These are phyloP conservation scores for Neovahlkampfia damariscottae DNA, from an alignment of 78 protist genomes.

Conservation along the genomic window DNA sequence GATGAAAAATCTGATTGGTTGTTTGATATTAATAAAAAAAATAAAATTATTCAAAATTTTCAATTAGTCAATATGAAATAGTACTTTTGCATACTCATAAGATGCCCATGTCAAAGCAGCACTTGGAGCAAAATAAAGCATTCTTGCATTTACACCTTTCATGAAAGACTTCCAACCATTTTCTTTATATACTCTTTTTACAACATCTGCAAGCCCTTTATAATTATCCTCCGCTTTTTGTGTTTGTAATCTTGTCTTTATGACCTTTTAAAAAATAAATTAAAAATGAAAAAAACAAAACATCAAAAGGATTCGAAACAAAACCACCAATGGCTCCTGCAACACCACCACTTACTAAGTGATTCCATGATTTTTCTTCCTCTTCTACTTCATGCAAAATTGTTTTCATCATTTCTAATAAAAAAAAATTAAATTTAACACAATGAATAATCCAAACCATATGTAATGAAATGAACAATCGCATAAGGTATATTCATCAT, in stretches of 20 bases:
- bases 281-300: conserved; percentile 9
- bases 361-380: conserved; percentile 11
- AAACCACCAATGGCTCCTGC: conserved; percentile 48
- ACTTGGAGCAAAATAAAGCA: conserved; percentile 28
- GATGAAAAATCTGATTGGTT: too few relatives aligned
- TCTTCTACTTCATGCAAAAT: background rate
- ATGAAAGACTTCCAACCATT: conserved; percentile 16
- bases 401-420: background rate
- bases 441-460: conserved; percentile 19
- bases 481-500: conserved; percentile 41
- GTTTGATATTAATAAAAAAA: too few relatives aligned
- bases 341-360: conserved; percentile 30
- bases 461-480: conserved; percentile 21
- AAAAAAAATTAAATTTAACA: conserved; percentile 4
- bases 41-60: too few relatives aligned
- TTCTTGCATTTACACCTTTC: conserved; percentile 31
- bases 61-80: too few relatives aligned
- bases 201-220: conserved; percentile 16
- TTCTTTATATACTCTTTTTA: background rate
- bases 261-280: background rate
- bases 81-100: conserved; percentile 24
- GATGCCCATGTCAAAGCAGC: conserved; percentile 47
- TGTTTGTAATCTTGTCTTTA: background rate
- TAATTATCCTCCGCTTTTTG: background rate
- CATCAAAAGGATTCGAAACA: conserved; percentile 44